Conservation (phyloP, 768 basidiomycete species). For the Gloeostereum incarnatum region DNA sequence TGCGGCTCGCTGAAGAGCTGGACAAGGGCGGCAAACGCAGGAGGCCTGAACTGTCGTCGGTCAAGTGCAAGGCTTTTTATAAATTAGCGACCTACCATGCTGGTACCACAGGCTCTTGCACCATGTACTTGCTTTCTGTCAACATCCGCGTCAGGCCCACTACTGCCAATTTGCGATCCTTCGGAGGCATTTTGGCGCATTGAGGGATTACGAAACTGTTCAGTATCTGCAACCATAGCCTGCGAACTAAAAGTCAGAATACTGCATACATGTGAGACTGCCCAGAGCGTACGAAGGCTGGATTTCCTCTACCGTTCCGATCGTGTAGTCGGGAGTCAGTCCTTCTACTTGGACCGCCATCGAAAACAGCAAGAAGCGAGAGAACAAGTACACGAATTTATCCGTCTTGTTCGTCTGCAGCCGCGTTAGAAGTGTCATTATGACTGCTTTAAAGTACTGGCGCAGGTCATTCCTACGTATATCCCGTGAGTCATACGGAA, state of each 20-base stretch:
- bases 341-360: slow-evolving; percentile 70
- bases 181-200: slow-evolving; percentile 67
- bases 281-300: slow-evolving; percentile 61
- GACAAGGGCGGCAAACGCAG: slow-evolving; percentile 57
- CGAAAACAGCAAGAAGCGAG: slow-evolving; percentile 66
- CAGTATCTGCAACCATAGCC: slow-evolving; percentile 75
- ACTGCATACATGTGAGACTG: background rate
- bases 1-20: slow-evolving; percentile 76
- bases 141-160: slow-evolving; percentile 77
- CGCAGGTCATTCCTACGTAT: slow-evolving; percentile 46
- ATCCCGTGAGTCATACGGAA: background rate
- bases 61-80: background rate
- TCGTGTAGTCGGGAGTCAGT: slow-evolving; percentile 70
- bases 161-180: slow-evolving; percentile 78
- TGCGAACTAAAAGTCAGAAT: slow-evolving; percentile 9
- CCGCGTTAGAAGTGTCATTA: slow-evolving; percentile 75
- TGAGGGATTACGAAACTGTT: slow-evolving; percentile 74
- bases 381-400: slow-evolving; percentile 76
- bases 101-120: slow-evolving; percentile 50
- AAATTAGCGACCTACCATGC: slow-evolving; percentile 44
- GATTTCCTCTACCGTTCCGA: slow-evolving; percentile 71
- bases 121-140: slow-evolving; percentile 63
- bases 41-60: slow-evolving; percentile 42
- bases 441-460: slow-evolving; percentile 64
- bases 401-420: slow-evolving; percentile 83